phyloP scores from a whole-genome alignment of 495 filamentous ascomycete genomes.

The Bacidia gigantensis region DNA sequence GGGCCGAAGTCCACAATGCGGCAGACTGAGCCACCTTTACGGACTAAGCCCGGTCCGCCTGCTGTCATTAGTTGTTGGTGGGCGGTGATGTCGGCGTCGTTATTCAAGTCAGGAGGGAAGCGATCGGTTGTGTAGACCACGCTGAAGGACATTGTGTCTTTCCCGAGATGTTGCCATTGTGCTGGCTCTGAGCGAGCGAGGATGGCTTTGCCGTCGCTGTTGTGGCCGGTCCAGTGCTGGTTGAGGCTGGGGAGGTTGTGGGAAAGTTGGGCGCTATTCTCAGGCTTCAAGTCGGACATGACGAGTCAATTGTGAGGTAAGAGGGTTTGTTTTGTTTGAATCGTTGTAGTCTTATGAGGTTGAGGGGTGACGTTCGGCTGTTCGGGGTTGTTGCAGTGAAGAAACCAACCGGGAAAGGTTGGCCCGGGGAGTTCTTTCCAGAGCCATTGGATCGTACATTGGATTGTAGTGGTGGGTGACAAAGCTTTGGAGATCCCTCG shows the following conservation, averaged over 20 bases:
- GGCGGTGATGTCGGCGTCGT: constrained; percentile 36
- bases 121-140: constrained; percentile 34
- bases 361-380: not conserved
- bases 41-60: constrained; percentile 22
- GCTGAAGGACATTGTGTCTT: constrained; percentile 21
- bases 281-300: constrained; percentile 6
- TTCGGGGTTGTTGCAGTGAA: not conserved
- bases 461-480: too few species aligned
- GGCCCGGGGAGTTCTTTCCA: not conserved
- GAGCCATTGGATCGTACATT: not conserved
- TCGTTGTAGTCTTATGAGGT: not conserved
- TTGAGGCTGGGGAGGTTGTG: constrained; percentile 8
- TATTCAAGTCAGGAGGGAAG: constrained; percentile 35
- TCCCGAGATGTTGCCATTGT: constrained; percentile 16
- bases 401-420: not conserved
- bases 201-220: constrained; percentile 24
- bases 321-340: not conserved
- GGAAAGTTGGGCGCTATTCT: constrained; percentile 12
- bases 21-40: constrained; percentile 19
- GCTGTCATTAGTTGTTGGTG: constrained; percentile 17
- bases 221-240: constrained; percentile 30
- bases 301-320: not conserved
- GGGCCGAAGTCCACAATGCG: constrained; percentile 22
- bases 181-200: constrained; percentile 17
- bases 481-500: too few species aligned